Evolutionary conservation across 495 filamentous ascomycete species (phyloP), one percentile per base, ranked within the genome.

Genomic region (Neurospora cerealis): DNA sequence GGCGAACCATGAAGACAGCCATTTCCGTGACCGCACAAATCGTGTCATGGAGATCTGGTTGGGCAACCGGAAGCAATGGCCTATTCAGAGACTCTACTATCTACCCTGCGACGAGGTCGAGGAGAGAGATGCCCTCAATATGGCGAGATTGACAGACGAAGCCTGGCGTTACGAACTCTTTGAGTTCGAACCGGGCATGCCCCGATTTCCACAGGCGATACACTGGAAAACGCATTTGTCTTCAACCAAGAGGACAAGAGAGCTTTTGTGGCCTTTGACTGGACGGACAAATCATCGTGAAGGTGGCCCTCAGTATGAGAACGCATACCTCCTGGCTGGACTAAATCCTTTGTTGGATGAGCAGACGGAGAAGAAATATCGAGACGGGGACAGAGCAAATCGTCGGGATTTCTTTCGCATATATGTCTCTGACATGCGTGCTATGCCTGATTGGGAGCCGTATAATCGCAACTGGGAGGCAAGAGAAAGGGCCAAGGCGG

Each of bases 1-100:
- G 62, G 19, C 69, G 28, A 28, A 39, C 1, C 72, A 75, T 21
- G 79, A 81, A 7, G 71, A 73, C 17, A 78, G 76, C 62, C 78
- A 81, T 70, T 70, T 78, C 19, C 76, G 79, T 4, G 70, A 72
- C 8, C 75, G 75, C 34, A 48, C 73, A 13, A 39, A 28, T 19
- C 24, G 10, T 15, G 62, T 70, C 15, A 24, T 79, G 10, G 13
- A 17, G 0, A 37, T 10, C 5, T 73, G 38, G 69, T 11, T 70
- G 0, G 2, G 36, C 8, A 66, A 46, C 10, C 19, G 71, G 5
- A 66, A 66, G 54, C 7, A 3, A 17, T 66, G 54, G 54, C 28
- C 15, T 66, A 8, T 34, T 34, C 28, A 66, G 15, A 34, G 28
- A 66, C 24, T 66, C 15, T 9, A 8, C 17, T 28, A 19, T 19